Percentiles rank a stretch among this genome's conserved stretches.
Evolutionary conservation across 2,329 filamentous ascomycete species (phyloP).

Genomic region (Meredithiella fracta): DNA sequence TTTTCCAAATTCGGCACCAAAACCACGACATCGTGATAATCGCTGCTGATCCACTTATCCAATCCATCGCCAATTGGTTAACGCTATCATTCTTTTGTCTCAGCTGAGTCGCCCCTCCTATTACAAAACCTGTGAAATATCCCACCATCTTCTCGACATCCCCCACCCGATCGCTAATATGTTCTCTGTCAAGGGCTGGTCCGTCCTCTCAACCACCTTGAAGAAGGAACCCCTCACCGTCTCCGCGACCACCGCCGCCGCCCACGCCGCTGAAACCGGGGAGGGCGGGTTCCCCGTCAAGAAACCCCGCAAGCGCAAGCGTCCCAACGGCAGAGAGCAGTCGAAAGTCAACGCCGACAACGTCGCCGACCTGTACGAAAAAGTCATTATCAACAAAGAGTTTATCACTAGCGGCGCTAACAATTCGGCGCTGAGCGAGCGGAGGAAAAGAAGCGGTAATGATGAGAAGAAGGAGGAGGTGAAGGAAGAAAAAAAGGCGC

Average conservation of each 20-base stretch:
- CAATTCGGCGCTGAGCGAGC: slow-evolving; percentile 14
- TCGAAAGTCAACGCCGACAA: slow-evolving; percentile 48
- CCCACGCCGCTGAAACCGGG: slow-evolving; percentile 19
- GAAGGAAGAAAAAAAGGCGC: slow-evolving; percentile 13
- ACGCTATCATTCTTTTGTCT: too few species aligned
- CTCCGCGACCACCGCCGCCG: slow-evolving; percentile 16
- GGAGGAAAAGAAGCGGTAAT: slow-evolving; percentile 10
- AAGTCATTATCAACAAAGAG: slow-evolving; percentile 55
- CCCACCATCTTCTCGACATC: background rate
- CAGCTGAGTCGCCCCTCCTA: too few species aligned
- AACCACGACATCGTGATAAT: background rate
- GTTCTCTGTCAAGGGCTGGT: slow-evolving; percentile 93
- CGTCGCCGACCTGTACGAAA: slow-evolving; percentile 62
- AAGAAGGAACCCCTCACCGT: slow-evolving; percentile 43
- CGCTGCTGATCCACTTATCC: background rate
- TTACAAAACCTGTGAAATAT: too few species aligned
- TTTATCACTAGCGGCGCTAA: slow-evolving; percentile 16
- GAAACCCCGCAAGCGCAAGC: slow-evolving; percentile 46
- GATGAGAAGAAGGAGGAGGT: slow-evolving; percentile 18
- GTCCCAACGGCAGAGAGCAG: slow-evolving; percentile 19
- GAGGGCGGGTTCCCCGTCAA: slow-evolving; percentile 17
- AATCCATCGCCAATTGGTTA: too few species aligned
- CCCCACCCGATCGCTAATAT: slow-evolving; percentile 30
- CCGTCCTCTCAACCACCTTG: slow-evolving; percentile 53
- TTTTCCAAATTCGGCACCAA: background rate